Conservation (phyloP, 192 early-diverging fungal genomes). For the Oehlia diaphana region DNA sequence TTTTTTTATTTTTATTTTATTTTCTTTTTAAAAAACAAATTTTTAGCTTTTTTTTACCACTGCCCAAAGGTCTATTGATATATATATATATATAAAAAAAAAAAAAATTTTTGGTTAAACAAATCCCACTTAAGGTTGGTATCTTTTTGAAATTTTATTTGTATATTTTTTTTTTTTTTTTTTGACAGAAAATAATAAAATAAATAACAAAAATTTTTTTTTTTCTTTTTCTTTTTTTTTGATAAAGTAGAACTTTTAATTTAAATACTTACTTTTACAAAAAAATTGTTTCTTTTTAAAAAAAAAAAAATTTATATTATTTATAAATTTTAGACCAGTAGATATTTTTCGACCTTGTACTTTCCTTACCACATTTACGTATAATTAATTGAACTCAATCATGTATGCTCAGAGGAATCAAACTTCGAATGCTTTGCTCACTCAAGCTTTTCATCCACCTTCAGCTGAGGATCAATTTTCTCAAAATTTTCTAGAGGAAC, state of each 20-base stretch:
- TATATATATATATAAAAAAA: too few relatives aligned
- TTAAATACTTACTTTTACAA: too few relatives aligned
- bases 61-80: background rate
- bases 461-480: constrained; percentile 16
- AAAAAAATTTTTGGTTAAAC: too few relatives aligned
- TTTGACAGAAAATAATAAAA: background rate
- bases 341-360: background rate
- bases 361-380: background rate
- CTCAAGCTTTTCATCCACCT: constrained; percentile 26
- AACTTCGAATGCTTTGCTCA: constrained; percentile 3
- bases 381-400: background rate
- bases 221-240: background rate
- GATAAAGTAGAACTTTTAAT: background rate
- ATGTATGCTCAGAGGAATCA: constrained; percentile 20
- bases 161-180: too few relatives aligned
- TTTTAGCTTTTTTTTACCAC: background rate
- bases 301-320: background rate
- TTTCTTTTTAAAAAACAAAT: background rate
- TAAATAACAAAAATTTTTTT: too few relatives aligned
- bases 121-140: too few relatives aligned
- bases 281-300: background rate
- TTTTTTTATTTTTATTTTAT: too few relatives aligned
- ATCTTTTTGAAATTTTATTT: too few relatives aligned
- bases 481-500: background rate
- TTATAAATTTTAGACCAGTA: background rate